phyloP scores from a whole-genome alignment of 2,329 filamentous ascomycete species.

The Alternaria arborescens region DNA sequence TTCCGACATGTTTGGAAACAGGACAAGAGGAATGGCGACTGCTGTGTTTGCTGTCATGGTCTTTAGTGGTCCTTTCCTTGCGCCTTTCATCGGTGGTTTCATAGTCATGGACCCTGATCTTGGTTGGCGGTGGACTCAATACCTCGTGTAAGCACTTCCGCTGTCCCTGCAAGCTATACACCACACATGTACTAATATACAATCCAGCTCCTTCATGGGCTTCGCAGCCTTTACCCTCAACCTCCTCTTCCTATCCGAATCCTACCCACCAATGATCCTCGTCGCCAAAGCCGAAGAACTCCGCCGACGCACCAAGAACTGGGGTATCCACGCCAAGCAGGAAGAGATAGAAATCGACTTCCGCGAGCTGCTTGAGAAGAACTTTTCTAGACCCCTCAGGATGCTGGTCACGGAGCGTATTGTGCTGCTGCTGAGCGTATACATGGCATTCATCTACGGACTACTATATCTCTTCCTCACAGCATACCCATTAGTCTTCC shows the following conservation, averaged over 20 bases:
- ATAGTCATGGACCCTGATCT: constrained; percentile 59
- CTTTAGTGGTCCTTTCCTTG: constrained; percentile 62
- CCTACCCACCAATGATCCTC: constrained; percentile 67
- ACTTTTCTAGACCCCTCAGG: constrained; percentile 60
- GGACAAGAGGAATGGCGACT: constrained; percentile 53
- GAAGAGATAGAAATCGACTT: constrained; percentile 64
- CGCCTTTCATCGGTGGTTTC: constrained; percentile 65
- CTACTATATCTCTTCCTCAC: constrained; percentile 87
- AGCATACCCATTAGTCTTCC: constrained; percentile 83
- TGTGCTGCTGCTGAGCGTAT: constrained; percentile 51
- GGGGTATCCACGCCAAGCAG: constrained; percentile 68
- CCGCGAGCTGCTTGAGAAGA: constrained; percentile 60
- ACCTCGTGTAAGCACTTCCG: constrained; percentile 53
- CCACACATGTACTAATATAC: background rate
- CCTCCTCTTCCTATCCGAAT: constrained; percentile 64
- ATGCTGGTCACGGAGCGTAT: constrained; percentile 61
- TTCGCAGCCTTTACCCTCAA: constrained; percentile 60
- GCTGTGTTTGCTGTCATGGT: constrained; percentile 62
- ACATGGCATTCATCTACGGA: constrained; percentile 61
- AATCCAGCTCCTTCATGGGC: constrained; percentile 59
- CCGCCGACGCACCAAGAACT: constrained; percentile 65
- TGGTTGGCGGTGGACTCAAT: constrained; percentile 66
- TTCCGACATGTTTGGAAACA: constrained; percentile 63
- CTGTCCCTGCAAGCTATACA: background rate
- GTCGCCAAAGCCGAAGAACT: constrained; percentile 64